These are phyloP conservation scores for Suzukiozyma palmioleophila DNA, from an alignment of 1,139 yeast genomes.

Conservation along the genomic window DNA sequence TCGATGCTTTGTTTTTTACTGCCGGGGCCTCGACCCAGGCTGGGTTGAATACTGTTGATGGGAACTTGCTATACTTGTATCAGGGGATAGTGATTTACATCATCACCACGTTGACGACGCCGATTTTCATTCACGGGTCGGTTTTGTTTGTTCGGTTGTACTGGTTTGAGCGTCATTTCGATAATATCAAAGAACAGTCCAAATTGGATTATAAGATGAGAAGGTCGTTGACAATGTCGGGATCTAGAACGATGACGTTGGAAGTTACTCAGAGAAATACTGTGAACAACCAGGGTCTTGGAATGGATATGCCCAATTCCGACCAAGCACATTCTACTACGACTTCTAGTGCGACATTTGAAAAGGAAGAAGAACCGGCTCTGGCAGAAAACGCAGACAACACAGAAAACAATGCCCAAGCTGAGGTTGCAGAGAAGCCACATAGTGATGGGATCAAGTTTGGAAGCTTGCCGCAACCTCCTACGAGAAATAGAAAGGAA, in stretches of 20 bases:
- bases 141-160: constrained; percentile 76
- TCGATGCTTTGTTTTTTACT: constrained; percentile 75
- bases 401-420: too few species aligned
- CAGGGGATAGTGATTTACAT: constrained; percentile 73
- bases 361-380: constrained; percentile 1
- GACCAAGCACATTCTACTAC: constrained; percentile 3
- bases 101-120: constrained; percentile 67
- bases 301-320: constrained; percentile 9
- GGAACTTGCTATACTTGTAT: constrained; percentile 58
- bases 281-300: constrained; percentile 33
- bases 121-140: constrained; percentile 82
- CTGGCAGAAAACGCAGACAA: too few species aligned
- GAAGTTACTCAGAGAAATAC: constrained; percentile 36
- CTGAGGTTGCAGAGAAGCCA: constrained; percentile 1
- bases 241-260: constrained; percentile 43
- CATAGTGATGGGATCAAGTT: constrained; percentile 27
- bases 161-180: constrained; percentile 87
- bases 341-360: background rate
- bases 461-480: constrained; percentile 30
- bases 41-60: constrained; percentile 76
- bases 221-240: constrained; percentile 63
- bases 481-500: constrained; percentile 42
- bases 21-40: constrained; percentile 85
- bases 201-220: constrained; percentile 76
- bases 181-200: constrained; percentile 71